Evolutionary conservation across 2,329 filamentous ascomycete genomes (phyloP), one percentile per base, ranked within the genome.

Genomic region (Blastomyces percursus): DNA sequence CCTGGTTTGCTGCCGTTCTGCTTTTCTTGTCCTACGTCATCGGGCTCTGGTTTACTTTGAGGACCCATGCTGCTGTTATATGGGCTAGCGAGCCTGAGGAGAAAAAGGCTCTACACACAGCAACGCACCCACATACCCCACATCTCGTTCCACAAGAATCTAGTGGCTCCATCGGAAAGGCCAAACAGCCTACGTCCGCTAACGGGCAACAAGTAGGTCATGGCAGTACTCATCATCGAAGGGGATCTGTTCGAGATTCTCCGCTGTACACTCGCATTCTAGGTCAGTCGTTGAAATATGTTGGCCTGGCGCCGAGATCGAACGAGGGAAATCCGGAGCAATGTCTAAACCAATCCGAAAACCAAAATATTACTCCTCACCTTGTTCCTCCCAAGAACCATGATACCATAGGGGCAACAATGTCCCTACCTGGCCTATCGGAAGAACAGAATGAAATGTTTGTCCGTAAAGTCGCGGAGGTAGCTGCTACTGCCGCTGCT

Each of bases 21-120:
- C 80, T 99, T 16, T 97, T 99, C 77, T 79, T 96, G 35, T 95
- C 92, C 0, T 99, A 99, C 72, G 81, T 94, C 44, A 94, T 97
- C 64, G 94, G 94, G 30, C 80, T 99, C 16, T 90, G 94, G 82
- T 99, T 99, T 75, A 99, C 94, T 0, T 82, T 99, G 24, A 84
- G 94, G 66, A 99, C 94, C 0, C 94, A 99, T 72, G 94, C 94
- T 3, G 92, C 95, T 4, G 89, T 96, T 55, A 99, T 99, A 67
- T 99, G 94, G 94, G 94, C 91, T 70, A 88, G 84, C 9, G 92
- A 96, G 65, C 73, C 82, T 2, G 89, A 92, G 48, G 89, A 92
- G 75, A 92, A 91, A 76, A 87, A 85, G 69, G 79, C 84, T 6
- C 62, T 66, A 42, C 66, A 71, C 64, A 50, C 54, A 14, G 6